A percentile compares a stretch with the other conserved stretches of the same genome.
These are phyloP conservation scores for Remersonia thermophila DNA, from an alignment of 2,329 filamentous ascomycete genomes.

Conservation along the genomic window DNA sequence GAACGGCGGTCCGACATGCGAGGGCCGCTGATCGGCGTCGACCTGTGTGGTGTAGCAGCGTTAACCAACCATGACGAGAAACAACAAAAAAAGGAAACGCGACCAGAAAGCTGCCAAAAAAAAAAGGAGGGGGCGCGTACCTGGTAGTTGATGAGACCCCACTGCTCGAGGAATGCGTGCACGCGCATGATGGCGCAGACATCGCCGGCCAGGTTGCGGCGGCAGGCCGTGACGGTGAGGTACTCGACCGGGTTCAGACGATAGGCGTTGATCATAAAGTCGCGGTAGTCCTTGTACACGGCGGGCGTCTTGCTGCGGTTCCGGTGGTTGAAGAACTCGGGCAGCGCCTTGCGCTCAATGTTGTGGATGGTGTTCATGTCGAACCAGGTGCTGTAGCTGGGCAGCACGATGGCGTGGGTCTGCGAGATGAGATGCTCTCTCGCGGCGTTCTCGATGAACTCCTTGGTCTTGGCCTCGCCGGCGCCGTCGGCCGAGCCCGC, in stretches of 20 bases:
- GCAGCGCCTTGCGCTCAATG: slow-evolving; percentile 86
- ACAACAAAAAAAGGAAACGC: too few relatives aligned
- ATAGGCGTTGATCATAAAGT: slow-evolving; percentile 99
- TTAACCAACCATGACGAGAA: not conserved
- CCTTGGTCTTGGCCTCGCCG: slow-evolving; percentile 58
- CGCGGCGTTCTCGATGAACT: slow-evolving; percentile 71
- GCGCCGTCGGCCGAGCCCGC: slow-evolving; percentile 31
- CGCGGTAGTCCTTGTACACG: slow-evolving; percentile 97
- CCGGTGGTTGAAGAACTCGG: slow-evolving; percentile 96
- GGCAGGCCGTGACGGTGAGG: slow-evolving; percentile 89
- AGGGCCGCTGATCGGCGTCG: slow-evolving; percentile 87
- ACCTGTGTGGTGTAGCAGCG: slow-evolving; percentile 45
- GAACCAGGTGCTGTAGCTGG: slow-evolving; percentile 97
- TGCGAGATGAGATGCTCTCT: slow-evolving; percentile 87
- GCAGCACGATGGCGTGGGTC: slow-evolving; percentile 89
- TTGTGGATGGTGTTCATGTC: slow-evolving; percentile 90
- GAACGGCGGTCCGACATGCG: slow-evolving; percentile 89
- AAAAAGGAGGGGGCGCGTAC: slow-evolving; percentile 33
- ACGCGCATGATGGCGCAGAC: slow-evolving; percentile 99
- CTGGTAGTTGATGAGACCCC: slow-evolving; percentile 98
- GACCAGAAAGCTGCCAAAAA: too few relatives aligned
- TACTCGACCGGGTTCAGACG: slow-evolving; percentile 92
- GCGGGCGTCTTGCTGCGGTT: slow-evolving; percentile 96
- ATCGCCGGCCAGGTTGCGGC: slow-evolving; percentile 88
- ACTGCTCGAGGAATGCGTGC: slow-evolving; percentile 94